Evolutionary conservation across 2,329 filamentous ascomycete genomes (phyloP), one percentile per base, ranked within the genome.

Genomic region (Cladorrhinum sp.): DNA sequence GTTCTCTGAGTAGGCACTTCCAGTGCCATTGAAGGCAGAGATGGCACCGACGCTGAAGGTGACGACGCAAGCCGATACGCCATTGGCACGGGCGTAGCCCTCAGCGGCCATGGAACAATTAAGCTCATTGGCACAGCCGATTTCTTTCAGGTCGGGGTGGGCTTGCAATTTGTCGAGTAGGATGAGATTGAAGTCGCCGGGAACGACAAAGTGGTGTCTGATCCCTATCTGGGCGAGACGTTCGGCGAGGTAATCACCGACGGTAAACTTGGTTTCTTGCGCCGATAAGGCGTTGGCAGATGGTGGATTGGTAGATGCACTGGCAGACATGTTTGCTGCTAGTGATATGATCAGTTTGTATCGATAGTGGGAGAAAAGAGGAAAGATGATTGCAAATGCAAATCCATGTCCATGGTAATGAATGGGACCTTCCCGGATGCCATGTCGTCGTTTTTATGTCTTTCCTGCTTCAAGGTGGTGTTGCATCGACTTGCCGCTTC

Each of bases 171-270:
- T 69, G 65, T 71, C 69, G 58, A 71, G 67, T 14, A 71, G 67
- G 62, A 70, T 62, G 54, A 71, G 66, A 63, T 71, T 71, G 69
- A 69, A 71, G 63, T 71, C 69, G 50, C 69, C 69, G 5, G 69
- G 69, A 6, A 70, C 68, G 64, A 69, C 67, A 30, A 70, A 70
- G 62, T 70, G 66, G 56, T 70, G 65, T n/a, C 62, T 62, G 36
- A 64, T 57, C 59, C 68, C 68, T 48, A 70, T 52, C 57, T 69
- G 64, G 23, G 67, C 67, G 50, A 70, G 59, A 58, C 68, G 67
- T 52, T 70, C 65, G 59, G 68, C 68, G 53, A 70, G 68, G 63
- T 70, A 70, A 61, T 70, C 68, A 59, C 68, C 68, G 55, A 70
- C 67, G 20, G 68, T 70, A 55, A 58, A 66, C 28, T 60, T 61